Conservation (phyloP, 768 basidiomycete species). For the Lactifluus hygrophoroides region DNA sequence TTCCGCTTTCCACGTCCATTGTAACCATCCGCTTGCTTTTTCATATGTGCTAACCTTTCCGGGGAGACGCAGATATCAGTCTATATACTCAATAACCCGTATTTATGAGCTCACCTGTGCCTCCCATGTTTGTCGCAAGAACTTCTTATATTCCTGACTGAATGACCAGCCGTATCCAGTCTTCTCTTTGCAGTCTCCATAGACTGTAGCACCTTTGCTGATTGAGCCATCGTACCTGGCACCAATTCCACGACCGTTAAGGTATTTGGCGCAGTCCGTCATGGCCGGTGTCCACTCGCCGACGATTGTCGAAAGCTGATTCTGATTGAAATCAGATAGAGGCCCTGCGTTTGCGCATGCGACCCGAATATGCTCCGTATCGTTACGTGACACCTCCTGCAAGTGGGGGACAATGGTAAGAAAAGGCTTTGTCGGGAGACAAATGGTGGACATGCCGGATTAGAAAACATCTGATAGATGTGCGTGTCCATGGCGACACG, state of each 20-base stretch:
- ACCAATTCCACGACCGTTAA: constrained; percentile 77
- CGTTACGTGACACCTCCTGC: constrained; percentile 39
- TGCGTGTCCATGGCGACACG: constrained; percentile 78
- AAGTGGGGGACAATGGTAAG: background rate
- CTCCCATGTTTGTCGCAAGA: constrained; percentile 77
- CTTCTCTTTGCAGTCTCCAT: constrained; percentile 66
- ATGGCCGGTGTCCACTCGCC: constrained; percentile 82
- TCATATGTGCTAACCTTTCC: constrained; percentile 50
- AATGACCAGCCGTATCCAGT: constrained; percentile 73
- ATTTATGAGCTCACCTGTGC: constrained; percentile 45
- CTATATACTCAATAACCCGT: background rate
- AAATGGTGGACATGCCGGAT: constrained; percentile 31
- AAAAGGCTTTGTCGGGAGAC: background rate
- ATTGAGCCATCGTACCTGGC: constrained; percentile 49
- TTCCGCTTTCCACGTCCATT: constrained; percentile 84
- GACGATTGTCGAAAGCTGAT: constrained; percentile 69
- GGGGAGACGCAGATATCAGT: background rate
- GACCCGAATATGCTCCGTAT: constrained; percentile 48
- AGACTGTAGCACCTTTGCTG: constrained; percentile 49
- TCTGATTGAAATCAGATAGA: constrained; percentile 36
- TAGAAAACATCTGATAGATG: constrained; percentile 67
- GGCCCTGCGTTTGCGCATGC: constrained; percentile 44
- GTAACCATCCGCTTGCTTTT: constrained; percentile 62
- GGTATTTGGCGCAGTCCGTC: constrained; percentile 71
- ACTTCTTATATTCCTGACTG: constrained; percentile 69